Evolutionary conservation across 495 filamentous ascomycete genomes (phyloP), one percentile per base, ranked within the genome.

Genomic region (Jackrogersella minutella): DNA sequence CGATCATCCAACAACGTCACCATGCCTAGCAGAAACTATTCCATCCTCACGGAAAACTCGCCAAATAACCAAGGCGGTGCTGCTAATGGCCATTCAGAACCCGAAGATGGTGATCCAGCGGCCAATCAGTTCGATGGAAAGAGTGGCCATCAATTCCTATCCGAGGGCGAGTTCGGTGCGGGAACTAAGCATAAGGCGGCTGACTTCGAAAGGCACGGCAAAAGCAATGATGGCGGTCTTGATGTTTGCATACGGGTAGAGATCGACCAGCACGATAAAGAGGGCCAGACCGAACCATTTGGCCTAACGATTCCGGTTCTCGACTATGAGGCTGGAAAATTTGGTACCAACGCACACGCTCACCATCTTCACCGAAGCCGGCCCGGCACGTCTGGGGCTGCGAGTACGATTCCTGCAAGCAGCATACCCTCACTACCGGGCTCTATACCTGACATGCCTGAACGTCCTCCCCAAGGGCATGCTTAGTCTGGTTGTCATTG

Each of bases 1-100:
- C 84, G 86, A 0, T 66, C 75, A 1, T 87, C 80, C 64, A 97
- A 97, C 77, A 85, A 90, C 63, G 87, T 90, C 33, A 97, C 93
- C 17, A 97, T 97, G 93, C 93, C 93, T 1, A 88, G 86, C 40
- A 85, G 94, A 53, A 97, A 97, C 78, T 97, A 89, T 74, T 90
- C 93, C 60, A 87, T 89, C 60, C 85, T 98, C 62, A 90, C 89
- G 30, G 92, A 96, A 60, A 85, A 85, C 68, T 80, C 79, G 6
- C 79, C 81, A 21, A 74, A 76, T 61, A 82, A 80, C 56, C 43
- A 21, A 13, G 19, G 28, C n/a, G n/a, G 36, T 37, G 40, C 66
- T 61, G 51, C 54, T 19, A 55, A 68, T 14, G 62, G 56, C 30
- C 56, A 60, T 8, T 49, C 50, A 21, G 70, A 54, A n/a, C 7